Conservation (phyloP, 2,329 filamentous ascomycete genomes). For the Penicillium sp. region DNA sequence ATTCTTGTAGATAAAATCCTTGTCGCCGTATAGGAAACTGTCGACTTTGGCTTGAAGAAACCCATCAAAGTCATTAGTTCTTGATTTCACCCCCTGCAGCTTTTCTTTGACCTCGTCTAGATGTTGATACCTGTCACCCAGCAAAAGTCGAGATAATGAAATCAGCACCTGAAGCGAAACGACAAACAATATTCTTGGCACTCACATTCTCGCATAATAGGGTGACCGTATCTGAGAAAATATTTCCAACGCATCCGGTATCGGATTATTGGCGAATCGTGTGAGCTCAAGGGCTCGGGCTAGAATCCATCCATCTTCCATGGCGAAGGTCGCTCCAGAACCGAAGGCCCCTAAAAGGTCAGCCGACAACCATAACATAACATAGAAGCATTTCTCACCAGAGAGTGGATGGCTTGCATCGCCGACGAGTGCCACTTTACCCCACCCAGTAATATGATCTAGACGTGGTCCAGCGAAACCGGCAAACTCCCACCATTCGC, state of each 20-base stretch:
- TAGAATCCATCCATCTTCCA: constrained; percentile 53
- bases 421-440: constrained; percentile 56
- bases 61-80: constrained; percentile 31
- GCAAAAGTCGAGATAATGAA: background rate
- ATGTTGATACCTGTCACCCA: constrained; percentile 15
- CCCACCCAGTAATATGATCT: constrained; percentile 45
- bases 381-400: constrained; percentile 28
- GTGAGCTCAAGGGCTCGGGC: constrained; percentile 40
- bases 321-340: constrained; percentile 51
- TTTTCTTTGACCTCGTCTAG: constrained; percentile 17
- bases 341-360: constrained; percentile 43
- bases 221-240: constrained; percentile 47
- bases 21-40: constrained; percentile 36
- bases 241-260: constrained; percentile 37
- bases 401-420: constrained; percentile 61
- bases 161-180: background rate
- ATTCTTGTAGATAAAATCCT: constrained; percentile 50
- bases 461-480: constrained; percentile 54
- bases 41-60: constrained; percentile 35
- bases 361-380: background rate
- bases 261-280: constrained; percentile 15
- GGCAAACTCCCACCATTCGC: constrained; percentile 53
- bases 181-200: constrained; percentile 2
- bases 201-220: constrained; percentile 47
- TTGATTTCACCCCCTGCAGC: constrained; percentile 19